Percentiles rank a stretch among this genome's conserved stretches.
phyloP scores from a whole-genome alignment of 1,139 yeast genomes.

The Hanseniaspora uvarum region DNA sequence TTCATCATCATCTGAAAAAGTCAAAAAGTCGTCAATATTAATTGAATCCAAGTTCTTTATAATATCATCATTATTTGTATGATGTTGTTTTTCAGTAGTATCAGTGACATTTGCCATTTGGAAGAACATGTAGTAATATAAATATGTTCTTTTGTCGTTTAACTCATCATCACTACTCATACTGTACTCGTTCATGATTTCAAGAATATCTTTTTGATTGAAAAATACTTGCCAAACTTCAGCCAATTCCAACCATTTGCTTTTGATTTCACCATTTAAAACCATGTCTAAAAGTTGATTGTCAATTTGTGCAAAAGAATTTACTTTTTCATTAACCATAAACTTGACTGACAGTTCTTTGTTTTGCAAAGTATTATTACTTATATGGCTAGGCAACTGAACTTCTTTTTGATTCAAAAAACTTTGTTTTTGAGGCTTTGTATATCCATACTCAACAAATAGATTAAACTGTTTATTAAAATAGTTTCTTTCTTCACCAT shows the following conservation, averaged over 20 bases:
- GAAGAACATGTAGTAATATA: constrained; percentile 6
- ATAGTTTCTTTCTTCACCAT: neutral
- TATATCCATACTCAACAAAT: neutral
- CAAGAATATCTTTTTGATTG: neutral
- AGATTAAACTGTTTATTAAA: neutral
- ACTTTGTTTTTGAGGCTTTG: neutral
- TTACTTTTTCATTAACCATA: neutral
- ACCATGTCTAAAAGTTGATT: neutral
- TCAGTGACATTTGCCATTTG: neutral
- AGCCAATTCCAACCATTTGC: constrained; percentile 3
- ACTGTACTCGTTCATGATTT: neutral
- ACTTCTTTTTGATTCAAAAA: neutral
- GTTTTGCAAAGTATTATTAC: neutral
- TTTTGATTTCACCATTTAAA: neutral
- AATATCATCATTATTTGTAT: neutral
- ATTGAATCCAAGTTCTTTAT: neutral
- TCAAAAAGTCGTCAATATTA: constrained; percentile 3
- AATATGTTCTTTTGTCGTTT: neutral
- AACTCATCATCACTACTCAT: neutral
- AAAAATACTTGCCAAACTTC: neutral
- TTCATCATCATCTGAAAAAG: constrained; percentile 7
- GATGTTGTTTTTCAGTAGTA: neutral
- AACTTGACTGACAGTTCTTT: neutral
- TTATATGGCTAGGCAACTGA: neutral
- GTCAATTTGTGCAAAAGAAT: neutral